Evolutionary conservation across 2,329 filamentous ascomycete species (phyloP), one percentile per base, ranked within the genome.

Genomic region (Aspergillus fumigatus): DNA sequence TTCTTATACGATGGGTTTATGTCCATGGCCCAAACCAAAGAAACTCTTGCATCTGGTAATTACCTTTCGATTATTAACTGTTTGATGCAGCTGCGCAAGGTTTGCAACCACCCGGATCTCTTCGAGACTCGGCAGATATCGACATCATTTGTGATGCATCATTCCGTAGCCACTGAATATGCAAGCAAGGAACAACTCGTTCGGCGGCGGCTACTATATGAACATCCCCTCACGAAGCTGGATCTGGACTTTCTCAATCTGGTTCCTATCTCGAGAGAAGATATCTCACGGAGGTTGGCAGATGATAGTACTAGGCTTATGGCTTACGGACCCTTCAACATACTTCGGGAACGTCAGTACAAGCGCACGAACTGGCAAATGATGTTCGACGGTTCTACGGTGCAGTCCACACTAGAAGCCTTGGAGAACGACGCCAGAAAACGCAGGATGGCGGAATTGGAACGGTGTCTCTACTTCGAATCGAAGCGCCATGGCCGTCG

Each of bases 1-100:
- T 94, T 96, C 74, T 79, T 99, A 8, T 99, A 99, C 68, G 94
- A 99, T 74, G 93, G 93, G 1, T 99, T 97, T 74, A 86, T 99
- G 77, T 91, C 90, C 35, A 87, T 92, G 55, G 88, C 88, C 3
- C 91, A 96, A 66, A 97, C 94, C 0, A 87, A 91, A 61, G 88
- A 91, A 58, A 97, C 92, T 0, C 79, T 99, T 19, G 85, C 90
- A 2, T 95, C 90, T 1, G 94, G 94, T 27, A 99, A 97, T 67
- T 97, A 97, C 71, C 85, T 99, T 61, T 96, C 92, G 19, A 97
- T 99, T 71, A 97, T 97, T 75, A 96, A 97, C 71, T 97, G 95
- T 73, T 78, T 99, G 52, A 96, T 99, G 92, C 94, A 96, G 70
- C 80, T 99, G 53, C 87, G 94, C 50, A 97, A 97, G 72, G 95